These are phyloP conservation scores for Penicillium decumbens DNA, from an alignment of 2,329 filamentous ascomycete genomes.

Conservation along the genomic window DNA sequence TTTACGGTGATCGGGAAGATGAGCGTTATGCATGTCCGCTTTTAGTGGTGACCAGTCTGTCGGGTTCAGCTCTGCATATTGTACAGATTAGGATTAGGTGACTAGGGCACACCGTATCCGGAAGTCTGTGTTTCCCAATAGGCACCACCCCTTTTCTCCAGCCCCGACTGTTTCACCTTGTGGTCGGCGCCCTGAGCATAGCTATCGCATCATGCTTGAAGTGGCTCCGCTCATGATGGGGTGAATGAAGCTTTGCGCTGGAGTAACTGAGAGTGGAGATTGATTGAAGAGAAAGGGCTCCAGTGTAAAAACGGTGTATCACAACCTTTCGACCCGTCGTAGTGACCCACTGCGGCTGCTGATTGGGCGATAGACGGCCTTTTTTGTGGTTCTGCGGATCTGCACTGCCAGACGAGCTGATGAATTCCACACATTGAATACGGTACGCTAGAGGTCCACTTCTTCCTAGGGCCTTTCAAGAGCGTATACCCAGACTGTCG, in stretches of 20 bases:
- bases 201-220: background rate
- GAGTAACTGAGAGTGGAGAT: background rate
- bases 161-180: background rate
- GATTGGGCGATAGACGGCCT: no score
- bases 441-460: no score
- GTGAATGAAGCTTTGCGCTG: background rate
- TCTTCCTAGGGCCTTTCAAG: background rate
- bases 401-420: no score
- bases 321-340: no score
- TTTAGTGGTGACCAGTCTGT: conserved; percentile 7
- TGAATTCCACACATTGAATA: no score
- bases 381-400: no score
- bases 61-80: conserved; percentile 4
- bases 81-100: background rate
- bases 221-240: background rate
- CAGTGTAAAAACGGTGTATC: no score
- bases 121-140: background rate
- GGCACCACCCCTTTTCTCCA: background rate
- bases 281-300: background rate
- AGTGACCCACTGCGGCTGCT: no score
- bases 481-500: conserved; percentile 4
- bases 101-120: conserved; percentile 2
- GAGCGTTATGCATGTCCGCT: conserved; percentile 6
- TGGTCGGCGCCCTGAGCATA: background rate
- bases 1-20: conserved; percentile 1